Conservation (phyloP, 1,284 basidiomycete genomes). For the Cutaneotrichosporon sp. region DNA sequence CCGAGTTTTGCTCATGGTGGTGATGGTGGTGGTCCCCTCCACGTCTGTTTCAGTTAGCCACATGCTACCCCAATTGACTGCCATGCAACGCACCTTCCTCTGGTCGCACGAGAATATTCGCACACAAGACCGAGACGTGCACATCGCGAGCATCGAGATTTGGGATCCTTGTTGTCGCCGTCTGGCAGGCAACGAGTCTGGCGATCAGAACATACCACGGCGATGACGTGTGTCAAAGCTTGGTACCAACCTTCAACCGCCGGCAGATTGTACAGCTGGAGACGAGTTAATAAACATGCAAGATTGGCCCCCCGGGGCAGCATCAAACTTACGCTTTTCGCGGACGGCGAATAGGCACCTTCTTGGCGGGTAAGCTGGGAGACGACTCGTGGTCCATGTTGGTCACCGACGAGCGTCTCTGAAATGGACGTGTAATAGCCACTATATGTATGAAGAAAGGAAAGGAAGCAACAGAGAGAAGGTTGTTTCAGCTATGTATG, state of each 20-base stretch:
- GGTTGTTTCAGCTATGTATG: background rate
- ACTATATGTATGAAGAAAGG: background rate
- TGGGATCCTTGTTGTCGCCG: constrained; percentile 14
- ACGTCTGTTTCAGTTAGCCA: background rate
- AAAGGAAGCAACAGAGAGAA: background rate
- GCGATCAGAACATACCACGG: background rate
- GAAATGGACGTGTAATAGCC: too few species aligned
- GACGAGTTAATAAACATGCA: background rate
- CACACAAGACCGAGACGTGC: constrained; percentile 12
- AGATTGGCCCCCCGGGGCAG: background rate
- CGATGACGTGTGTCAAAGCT: background rate
- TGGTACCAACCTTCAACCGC: constrained; percentile 10
- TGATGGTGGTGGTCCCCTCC: too few species aligned
- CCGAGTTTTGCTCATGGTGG: background rate
- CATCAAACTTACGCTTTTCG: constrained; percentile 17
- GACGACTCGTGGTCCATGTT: too few species aligned
- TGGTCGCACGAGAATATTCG: constrained; percentile 11
- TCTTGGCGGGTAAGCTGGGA: constrained; percentile 3
- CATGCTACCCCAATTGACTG: background rate
- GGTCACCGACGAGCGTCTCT: background rate
- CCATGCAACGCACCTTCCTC: constrained; percentile 10
- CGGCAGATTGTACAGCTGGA: constrained; percentile 13
- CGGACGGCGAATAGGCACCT: constrained; percentile 12
- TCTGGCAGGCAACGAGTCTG: constrained; percentile 16
- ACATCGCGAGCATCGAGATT: constrained; percentile 14